A percentile compares a stretch with the other conserved stretches of the same genome.
Evolutionary conservation across 768 basidiomycete species (phyloP).

Genomic region (Hericium coralloides): DNA sequence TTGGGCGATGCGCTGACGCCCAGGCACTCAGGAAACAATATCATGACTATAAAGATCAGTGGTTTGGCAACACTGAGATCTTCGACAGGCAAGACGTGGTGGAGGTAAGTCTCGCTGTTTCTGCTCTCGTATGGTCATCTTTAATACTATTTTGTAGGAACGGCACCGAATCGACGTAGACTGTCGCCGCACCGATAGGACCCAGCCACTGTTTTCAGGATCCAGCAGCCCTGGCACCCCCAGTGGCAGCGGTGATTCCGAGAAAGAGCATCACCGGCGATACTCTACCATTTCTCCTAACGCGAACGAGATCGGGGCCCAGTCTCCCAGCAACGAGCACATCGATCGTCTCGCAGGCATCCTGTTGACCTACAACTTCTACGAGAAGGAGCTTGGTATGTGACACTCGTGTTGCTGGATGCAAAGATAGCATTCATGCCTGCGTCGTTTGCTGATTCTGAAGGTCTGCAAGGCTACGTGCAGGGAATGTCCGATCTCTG

Average conservation of each 20-base stretch:
- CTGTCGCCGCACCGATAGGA: slow-evolving; percentile 91
- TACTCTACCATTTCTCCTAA: slow-evolving; percentile 72
- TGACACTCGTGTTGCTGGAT: slow-evolving; percentile 8
- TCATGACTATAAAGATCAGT: slow-evolving; percentile 60
- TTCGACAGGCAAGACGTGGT: slow-evolving; percentile 72
- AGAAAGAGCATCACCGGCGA: slow-evolving; percentile 45
- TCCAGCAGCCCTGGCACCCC: slow-evolving; percentile 26
- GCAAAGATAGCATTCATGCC: neutral
- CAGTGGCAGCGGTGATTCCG: slow-evolving; percentile 37
- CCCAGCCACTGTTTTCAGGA: slow-evolving; percentile 76
- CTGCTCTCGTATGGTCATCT: neutral
- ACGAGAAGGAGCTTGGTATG: slow-evolving; percentile 80
- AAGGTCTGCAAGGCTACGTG: slow-evolving; percentile 66
- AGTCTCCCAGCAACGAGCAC: slow-evolving; percentile 85
- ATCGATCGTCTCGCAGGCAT: slow-evolving; percentile 83
- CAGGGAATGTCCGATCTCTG: slow-evolving; percentile 99
- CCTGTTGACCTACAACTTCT: slow-evolving; percentile 86
- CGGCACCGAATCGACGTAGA: slow-evolving; percentile 95
- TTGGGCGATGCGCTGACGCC: neutral
- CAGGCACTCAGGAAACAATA: slow-evolving; percentile 49
- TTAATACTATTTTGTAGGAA: slow-evolving; percentile 37
- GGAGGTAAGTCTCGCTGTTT: slow-evolving; percentile 49
- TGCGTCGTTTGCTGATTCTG: slow-evolving; percentile 12
- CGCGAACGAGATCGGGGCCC: slow-evolving; percentile 68
- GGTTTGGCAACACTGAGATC: slow-evolving; percentile 78